phyloP scores from a whole-genome alignment of 805 yeast genomes.

The Torulaspora gathmanii region DNA sequence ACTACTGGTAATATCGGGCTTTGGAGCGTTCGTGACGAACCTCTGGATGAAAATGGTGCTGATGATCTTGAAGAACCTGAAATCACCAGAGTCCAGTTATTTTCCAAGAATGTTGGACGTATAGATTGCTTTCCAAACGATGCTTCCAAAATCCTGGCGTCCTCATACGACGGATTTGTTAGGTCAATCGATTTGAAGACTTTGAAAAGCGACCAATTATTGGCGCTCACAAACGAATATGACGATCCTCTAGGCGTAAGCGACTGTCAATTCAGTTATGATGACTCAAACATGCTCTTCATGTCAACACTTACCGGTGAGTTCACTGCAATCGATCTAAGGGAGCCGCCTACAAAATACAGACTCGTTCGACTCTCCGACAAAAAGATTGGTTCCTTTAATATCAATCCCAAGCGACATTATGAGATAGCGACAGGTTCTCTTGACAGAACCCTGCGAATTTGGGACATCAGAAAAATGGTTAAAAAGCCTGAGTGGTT shows the following conservation, averaged over 20 bases:
- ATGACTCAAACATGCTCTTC: conserved; percentile 53
- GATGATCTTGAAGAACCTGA: conserved; percentile 45
- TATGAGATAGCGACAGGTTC: conserved; percentile 82
- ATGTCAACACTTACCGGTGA: conserved; percentile 78
- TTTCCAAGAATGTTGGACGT: conserved; percentile 67
- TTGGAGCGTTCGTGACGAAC: conserved; percentile 59
- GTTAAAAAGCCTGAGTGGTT: conserved; percentile 50
- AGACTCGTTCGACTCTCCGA: conserved; percentile 64
- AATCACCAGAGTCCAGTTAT: conserved; percentile 64
- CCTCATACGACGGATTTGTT: conserved; percentile 86
- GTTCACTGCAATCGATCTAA: conserved; percentile 66
- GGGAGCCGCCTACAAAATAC: conserved; percentile 41
- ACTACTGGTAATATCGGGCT: conserved; percentile 81
- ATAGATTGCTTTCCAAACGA: conserved; percentile 50
- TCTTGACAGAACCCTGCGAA: conserved; percentile 72
- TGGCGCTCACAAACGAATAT: conserved; percentile 52
- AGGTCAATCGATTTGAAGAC: conserved; percentile 64
- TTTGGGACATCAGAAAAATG: conserved; percentile 78
- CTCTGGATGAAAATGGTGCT: conserved; percentile 27
- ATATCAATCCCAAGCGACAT: conserved; percentile 63
- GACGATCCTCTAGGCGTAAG: conserved; percentile 63
- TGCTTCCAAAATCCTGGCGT: conserved; percentile 55
- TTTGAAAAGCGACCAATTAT: conserved; percentile 54
- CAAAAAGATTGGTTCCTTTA: conserved; percentile 88
- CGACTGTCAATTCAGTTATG: conserved; percentile 55